phyloP scores from a whole-genome alignment of 495 filamentous ascomycete species.

The Trichocladium uniseriatum region DNA sequence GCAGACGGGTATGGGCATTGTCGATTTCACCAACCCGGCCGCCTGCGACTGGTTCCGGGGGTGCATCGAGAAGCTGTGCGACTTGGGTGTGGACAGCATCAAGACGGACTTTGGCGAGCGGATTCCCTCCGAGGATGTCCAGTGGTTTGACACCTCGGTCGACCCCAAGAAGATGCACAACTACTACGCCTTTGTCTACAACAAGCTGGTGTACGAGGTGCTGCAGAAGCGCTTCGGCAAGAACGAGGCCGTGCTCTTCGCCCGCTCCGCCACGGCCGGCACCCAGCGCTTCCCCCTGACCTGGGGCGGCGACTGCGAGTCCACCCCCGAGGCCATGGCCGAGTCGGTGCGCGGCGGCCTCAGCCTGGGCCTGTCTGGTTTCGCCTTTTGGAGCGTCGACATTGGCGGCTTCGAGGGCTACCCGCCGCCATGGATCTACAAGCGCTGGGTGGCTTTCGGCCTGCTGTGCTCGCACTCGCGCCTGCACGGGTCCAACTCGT shows the following conservation, averaged over 20 bases:
- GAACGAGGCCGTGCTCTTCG: slow-evolving; percentile 56
- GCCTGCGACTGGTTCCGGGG: slow-evolving; percentile 51
- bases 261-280: slow-evolving; percentile 55
- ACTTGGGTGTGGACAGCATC: slow-evolving; percentile 58
- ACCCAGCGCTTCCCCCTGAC: slow-evolving; percentile 59
- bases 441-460: slow-evolving; percentile 67
- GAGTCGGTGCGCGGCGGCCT: slow-evolving; percentile 64
- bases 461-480: slow-evolving; percentile 59
- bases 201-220: slow-evolving; percentile 57
- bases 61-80: slow-evolving; percentile 51
- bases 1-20: slow-evolving; percentile 65
- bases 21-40: slow-evolving; percentile 65
- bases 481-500: slow-evolving; percentile 56
- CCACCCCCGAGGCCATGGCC: slow-evolving; percentile 62
- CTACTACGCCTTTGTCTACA: slow-evolving; percentile 63
- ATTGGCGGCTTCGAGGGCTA: slow-evolving; percentile 67
- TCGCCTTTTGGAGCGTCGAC: slow-evolving; percentile 60
- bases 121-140: slow-evolving; percentile 53
- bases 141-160: slow-evolving; percentile 45
- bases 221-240: slow-evolving; percentile 50
- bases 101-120: slow-evolving; percentile 70
- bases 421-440: slow-evolving; percentile 60
- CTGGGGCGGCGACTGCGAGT: slow-evolving; percentile 62
- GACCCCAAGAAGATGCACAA: slow-evolving; percentile 63
- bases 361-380: slow-evolving; percentile 54